Evolutionary conservation across 2,329 filamentous ascomycete species (phyloP), one percentile per base, ranked within the genome.

Genomic region (Colletotrichum melonis): DNA sequence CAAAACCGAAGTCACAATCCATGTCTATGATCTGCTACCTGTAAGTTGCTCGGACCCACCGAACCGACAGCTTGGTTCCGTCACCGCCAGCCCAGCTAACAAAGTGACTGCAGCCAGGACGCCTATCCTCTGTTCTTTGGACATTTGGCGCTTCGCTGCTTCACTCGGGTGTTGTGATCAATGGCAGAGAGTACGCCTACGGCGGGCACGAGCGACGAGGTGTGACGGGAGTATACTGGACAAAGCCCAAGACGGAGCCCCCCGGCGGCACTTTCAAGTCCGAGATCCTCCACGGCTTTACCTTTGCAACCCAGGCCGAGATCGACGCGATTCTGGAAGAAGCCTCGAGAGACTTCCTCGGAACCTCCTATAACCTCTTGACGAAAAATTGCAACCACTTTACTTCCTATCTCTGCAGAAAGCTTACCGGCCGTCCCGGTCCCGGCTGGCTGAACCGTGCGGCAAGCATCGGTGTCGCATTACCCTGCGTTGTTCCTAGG

Each of bases 341-440:
- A 69, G 92, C 92, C 14, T 94, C 92, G 1, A 88, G 92, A 55
- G 88, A 92, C 76, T 97, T 97, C 78, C 88, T 91, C 69, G 94
- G 94, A 28, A 91, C 91, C 0, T 89, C 89, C 16, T 97, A 97
- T 82, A 96, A 97, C 78, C 88, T 97, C 16, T 87, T 97, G 57
- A 95, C 92, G 24, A 91, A 91, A 77, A 97, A 97, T 82, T 97
- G 94, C 88, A 97, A 97, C 81, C 94, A 97, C 81, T 97, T 97
- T 81, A 96, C 94, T 2, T 91, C 91, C 24, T 91, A 93, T 78
- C 88, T 97, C 22, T 95, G 93, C 82, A 87, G 92, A 80, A 90
- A 89, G 76, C 87, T 97, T 67, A 96, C 93, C 2, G 90, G 92
- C 6, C 88, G 90, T 58, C 85, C 91, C 1, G 93, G 93, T 0